Conservation (phyloP, 306 rosid genomes). For the Neltuma alba region DNA sequence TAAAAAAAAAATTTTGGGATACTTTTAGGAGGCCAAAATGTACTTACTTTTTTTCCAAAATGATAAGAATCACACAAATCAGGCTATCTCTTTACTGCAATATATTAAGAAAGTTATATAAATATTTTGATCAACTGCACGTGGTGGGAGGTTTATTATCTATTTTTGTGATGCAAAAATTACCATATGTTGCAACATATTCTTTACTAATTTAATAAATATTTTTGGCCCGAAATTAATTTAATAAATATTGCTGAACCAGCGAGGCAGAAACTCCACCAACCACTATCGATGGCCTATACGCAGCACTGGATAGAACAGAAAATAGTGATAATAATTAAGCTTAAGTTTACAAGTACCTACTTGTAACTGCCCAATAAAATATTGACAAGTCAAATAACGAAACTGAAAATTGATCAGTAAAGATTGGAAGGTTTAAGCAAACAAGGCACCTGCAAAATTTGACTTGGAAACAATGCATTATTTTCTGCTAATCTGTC, state of each 20-base stretch:
- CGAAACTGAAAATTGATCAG: background rate
- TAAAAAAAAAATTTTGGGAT: no score
- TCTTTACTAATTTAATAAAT: no score
- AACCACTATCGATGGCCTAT: background rate
- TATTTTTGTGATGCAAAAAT: background rate
- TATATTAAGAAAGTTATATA: no score
- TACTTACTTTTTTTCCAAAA: background rate
- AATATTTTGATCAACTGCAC: no score
- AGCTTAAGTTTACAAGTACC: conserved; percentile 22
- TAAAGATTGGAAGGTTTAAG: conserved; percentile 23
- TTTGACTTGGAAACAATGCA: conserved; percentile 48
- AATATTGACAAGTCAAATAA: conserved; percentile 39
- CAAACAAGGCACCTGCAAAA: conserved; percentile 35
- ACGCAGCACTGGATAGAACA: background rate
- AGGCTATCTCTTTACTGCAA: no score
- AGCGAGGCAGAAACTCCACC: background rate
- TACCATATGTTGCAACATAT: background rate
- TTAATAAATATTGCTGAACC: background rate
- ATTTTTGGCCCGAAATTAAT: no score
- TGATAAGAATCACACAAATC: background rate
- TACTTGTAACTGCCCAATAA: conserved; percentile 66
- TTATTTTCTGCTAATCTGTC: conserved; percentile 37
- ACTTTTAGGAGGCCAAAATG: background rate
- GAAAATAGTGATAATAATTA: conserved; percentile 24
- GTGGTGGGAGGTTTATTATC: no score